phyloP scores from a whole-genome alignment of 805 yeast genomes.

The Starmerella roubikii region DNA sequence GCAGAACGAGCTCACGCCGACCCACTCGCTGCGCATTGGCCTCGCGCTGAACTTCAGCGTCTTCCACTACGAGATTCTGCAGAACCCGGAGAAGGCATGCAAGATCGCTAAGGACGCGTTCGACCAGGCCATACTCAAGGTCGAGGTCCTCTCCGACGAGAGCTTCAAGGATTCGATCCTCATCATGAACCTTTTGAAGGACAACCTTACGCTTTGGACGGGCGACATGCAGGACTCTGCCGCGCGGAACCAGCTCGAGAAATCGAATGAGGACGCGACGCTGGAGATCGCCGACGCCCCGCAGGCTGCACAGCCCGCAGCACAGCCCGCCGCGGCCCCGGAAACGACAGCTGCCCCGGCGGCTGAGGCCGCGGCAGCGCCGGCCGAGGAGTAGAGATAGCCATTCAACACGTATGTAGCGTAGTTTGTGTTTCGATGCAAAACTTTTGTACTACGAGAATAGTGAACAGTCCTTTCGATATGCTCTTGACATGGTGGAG shows the following conservation, averaged over 20 bases:
- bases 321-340: background rate
- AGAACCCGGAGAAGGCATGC: constrained; percentile 98
- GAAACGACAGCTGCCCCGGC: background rate
- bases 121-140: constrained; percentile 98
- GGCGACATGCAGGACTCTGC: constrained; percentile 40
- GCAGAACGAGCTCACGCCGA: constrained; percentile 94
- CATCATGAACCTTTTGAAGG: constrained; percentile 97
- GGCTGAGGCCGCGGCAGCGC: background rate
- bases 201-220: constrained; percentile 38
- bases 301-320: constrained; percentile 11
- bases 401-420: background rate
- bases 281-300: constrained; percentile 15
- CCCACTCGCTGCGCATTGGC: constrained; percentile 97
- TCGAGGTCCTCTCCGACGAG: constrained; percentile 95
- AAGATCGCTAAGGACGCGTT: constrained; percentile 98
- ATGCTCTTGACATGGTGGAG: background rate
- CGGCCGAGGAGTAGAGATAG: background rate
- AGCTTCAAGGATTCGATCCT: constrained; percentile 97
- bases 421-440: background rate
- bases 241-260: constrained; percentile 16
- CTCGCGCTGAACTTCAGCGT: constrained; percentile 96
- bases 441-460: too few relatives aligned
- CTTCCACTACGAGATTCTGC: constrained; percentile 94
- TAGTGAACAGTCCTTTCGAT: too few relatives aligned
- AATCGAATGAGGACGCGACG: constrained; percentile 11